These are phyloP conservation scores for Elsinoe necatrix DNA, from an alignment of 2,329 filamentous ascomycete genomes.

Conservation along the genomic window DNA sequence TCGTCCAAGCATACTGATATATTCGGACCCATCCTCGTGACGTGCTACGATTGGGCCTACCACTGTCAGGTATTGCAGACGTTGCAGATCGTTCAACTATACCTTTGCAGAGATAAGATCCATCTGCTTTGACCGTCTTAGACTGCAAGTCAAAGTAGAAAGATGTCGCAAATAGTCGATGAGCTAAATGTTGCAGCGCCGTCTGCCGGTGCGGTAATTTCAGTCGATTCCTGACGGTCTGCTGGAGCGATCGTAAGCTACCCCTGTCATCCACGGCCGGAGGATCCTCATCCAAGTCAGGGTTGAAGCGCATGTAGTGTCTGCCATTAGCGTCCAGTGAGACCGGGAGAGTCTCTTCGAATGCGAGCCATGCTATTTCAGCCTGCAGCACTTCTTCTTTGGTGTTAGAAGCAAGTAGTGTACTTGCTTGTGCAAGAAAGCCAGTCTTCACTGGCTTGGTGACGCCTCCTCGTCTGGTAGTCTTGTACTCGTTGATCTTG, in stretches of 20 bases:
- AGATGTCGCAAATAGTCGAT: conserved; percentile 30
- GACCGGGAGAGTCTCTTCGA: conserved; percentile 25
- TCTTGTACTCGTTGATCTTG: conserved; percentile 8
- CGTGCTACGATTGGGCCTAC: conserved; percentile 18
- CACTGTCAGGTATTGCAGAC: background rate
- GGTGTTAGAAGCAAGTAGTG: background rate
- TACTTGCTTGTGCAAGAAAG: background rate
- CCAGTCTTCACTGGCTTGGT: conserved; percentile 1
- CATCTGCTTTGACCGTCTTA: conserved; percentile 26
- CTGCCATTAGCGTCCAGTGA: conserved; percentile 22
- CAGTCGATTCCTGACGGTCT: conserved; percentile 27
- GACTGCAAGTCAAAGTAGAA: conserved; percentile 33
- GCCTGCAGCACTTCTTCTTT: conserved; percentile 30
- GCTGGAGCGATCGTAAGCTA: conserved; percentile 27
- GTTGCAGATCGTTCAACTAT: background rate
- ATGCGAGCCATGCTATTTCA: conserved; percentile 30
- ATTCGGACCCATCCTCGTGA: conserved; percentile 28
- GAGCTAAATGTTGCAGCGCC: conserved; percentile 28
- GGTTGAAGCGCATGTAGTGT: conserved; percentile 31
- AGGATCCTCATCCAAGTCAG: conserved; percentile 23
- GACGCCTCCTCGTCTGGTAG: background rate
- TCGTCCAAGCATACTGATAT: conserved; percentile 28
- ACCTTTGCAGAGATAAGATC: conserved; percentile 27
- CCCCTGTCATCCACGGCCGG: conserved; percentile 31
- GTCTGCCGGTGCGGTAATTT: conserved; percentile 24